Conservation (phyloP, 208 protist species). For the Naegleria gruberi region DNA sequence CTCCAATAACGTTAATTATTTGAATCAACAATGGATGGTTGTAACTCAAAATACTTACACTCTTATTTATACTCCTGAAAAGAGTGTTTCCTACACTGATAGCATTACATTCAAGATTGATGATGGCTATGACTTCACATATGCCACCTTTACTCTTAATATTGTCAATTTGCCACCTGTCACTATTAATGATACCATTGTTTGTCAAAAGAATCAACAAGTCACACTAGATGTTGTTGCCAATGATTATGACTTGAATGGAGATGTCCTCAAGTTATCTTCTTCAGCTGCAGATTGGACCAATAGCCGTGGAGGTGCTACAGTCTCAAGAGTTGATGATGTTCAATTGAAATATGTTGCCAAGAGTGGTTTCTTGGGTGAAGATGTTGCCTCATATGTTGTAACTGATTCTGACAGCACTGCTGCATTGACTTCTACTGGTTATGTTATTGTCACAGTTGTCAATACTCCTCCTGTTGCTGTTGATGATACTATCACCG, state of each 20-base stretch:
- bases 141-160: background rate
- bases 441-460: background rate
- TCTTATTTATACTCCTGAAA: background rate
- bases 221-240: background rate
- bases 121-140: background rate
- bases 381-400: background rate
- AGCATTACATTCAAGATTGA: background rate
- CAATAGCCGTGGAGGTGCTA: background rate
- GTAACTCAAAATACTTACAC: background rate
- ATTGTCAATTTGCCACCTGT: background rate
- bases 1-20: background rate
- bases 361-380: background rate
- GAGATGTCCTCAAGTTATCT: background rate
- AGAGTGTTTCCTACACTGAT: background rate
- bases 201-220: background rate
- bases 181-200: background rate
- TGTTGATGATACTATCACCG: background rate
- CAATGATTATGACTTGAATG: constrained; percentile 10
- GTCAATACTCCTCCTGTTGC: constrained; percentile 10
- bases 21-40: background rate
- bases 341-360: background rate
- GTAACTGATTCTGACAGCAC: background rate
- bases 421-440: background rate
- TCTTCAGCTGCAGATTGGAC: background rate
- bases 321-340: background rate